These are phyloP conservation scores for Stentor coeruleus DNA, from an alignment of 73 alveolate species.

Conservation along the genomic window DNA sequence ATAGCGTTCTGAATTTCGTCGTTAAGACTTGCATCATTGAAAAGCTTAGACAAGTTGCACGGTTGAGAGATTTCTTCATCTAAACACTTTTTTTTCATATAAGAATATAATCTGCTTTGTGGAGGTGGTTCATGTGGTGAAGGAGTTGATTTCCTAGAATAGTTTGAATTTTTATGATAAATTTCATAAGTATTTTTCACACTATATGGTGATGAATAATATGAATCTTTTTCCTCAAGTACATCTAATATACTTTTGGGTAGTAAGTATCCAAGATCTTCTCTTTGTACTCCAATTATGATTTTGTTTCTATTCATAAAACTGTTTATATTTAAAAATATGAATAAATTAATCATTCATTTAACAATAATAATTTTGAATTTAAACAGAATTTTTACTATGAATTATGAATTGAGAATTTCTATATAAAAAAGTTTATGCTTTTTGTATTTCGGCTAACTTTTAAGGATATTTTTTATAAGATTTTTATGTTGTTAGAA, in stretches of 20 bases:
- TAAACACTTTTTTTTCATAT: too few species aligned
- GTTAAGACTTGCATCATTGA: background rate
- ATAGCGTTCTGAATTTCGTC: conserved; percentile 3
- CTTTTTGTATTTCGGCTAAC: too few species aligned
- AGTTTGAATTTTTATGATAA: background rate
- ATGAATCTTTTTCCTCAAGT: background rate
- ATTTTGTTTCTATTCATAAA: background rate
- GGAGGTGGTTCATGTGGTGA: background rate
- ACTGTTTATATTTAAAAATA: too few species aligned
- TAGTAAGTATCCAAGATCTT: background rate
- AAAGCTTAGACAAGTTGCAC: background rate
- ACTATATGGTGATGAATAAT: background rate
- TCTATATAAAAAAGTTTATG: too few species aligned
- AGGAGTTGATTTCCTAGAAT: background rate
- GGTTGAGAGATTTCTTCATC: background rate
- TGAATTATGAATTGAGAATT: too few species aligned
- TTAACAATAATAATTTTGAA: background rate
- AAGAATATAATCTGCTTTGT: background rate
- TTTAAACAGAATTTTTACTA: too few species aligned
- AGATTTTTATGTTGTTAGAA: too few species aligned
- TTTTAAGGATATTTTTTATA: too few species aligned
- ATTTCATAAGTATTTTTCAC: too few species aligned
- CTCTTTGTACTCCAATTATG: background rate
- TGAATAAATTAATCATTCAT: background rate
- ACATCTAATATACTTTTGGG: background rate